Conservation (phyloP, 2,329 filamentous ascomycete genomes). For the Colletotrichum camelliae region DNA sequence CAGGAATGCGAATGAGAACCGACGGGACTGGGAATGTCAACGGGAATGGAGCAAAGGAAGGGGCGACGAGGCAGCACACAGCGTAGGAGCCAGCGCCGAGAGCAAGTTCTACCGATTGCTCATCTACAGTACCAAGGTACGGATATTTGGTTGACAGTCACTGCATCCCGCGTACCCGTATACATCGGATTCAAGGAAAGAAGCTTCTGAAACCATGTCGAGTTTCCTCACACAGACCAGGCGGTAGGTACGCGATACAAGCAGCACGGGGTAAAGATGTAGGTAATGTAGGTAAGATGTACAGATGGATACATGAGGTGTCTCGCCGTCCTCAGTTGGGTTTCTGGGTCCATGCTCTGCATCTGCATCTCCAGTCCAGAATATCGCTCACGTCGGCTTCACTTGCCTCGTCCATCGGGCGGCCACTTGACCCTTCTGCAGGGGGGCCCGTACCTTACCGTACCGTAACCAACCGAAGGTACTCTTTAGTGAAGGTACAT, state of each 20-base stretch:
- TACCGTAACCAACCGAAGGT: background rate
- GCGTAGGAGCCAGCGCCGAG: background rate
- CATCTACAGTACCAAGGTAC: background rate
- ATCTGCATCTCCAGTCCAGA: background rate
- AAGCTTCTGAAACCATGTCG: background rate
- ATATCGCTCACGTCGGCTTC: constrained; percentile 10
- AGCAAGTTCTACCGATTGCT: background rate
- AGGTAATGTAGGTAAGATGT: background rate
- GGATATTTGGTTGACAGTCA: background rate
- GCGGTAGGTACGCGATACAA: background rate
- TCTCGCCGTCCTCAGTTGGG: background rate
- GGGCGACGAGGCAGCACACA: background rate
- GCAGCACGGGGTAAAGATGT: background rate
- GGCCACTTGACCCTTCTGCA: background rate
- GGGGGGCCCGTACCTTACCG: background rate
- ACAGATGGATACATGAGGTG: background rate
- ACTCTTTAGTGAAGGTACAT: background rate
- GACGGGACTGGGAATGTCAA: background rate
- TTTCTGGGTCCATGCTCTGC: background rate
- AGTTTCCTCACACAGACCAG: background rate
- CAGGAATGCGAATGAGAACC: background rate
- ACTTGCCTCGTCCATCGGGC: background rate
- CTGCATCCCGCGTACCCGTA: background rate
- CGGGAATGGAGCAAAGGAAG: background rate
- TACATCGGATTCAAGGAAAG: background rate